These are phyloP conservation scores for Candida alai DNA, from an alignment of 805 yeast genomes.

Conservation along the genomic window DNA sequence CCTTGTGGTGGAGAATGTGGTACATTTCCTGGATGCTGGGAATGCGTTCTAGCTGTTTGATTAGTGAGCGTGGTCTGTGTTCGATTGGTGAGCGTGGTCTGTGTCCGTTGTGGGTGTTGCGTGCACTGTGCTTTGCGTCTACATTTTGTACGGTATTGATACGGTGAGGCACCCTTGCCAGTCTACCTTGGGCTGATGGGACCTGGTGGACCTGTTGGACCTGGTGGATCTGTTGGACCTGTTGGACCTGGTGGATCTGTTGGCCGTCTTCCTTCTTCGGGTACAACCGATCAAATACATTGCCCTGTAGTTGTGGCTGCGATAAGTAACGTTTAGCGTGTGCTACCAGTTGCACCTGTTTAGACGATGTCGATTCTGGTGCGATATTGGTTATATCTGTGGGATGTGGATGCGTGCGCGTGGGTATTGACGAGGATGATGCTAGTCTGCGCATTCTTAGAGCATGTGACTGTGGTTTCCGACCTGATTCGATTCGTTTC, in stretches of 20 bases:
- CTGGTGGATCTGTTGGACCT: too few species aligned
- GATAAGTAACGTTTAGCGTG: too few species aligned
- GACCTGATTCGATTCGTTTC: conserved; percentile 16
- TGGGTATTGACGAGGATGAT: conserved; percentile 10
- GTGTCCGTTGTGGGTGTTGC: too few species aligned
- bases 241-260: too few species aligned
- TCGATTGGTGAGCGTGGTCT: too few species aligned
- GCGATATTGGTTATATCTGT: neutral
- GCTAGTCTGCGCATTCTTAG: conserved; percentile 13
- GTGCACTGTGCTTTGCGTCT: too few species aligned
- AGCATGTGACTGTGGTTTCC: conserved; percentile 15
- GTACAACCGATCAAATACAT: conserved; percentile 10
- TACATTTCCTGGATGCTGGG: conserved; percentile 17
- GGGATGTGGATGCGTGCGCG: neutral
- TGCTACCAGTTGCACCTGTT: conserved; percentile 4
- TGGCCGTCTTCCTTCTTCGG: conserved; percentile 7
- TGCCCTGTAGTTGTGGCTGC: conserved; percentile 5
- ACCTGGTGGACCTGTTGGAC: too few species aligned
- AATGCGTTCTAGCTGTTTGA: neutral
- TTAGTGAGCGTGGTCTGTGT: neutral
- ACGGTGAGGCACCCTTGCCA: too few species aligned
- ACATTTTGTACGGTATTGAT: too few species aligned
- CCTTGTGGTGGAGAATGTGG: conserved; percentile 19
- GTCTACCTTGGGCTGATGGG: too few species aligned
- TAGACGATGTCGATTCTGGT: conserved; percentile 2